Percentiles rank a stretch among this genome's conserved stretches.
phyloP scores from a whole-genome alignment of 192 early-diverging fungal genomes.

The Lunasporangiospora selenospora region DNA sequence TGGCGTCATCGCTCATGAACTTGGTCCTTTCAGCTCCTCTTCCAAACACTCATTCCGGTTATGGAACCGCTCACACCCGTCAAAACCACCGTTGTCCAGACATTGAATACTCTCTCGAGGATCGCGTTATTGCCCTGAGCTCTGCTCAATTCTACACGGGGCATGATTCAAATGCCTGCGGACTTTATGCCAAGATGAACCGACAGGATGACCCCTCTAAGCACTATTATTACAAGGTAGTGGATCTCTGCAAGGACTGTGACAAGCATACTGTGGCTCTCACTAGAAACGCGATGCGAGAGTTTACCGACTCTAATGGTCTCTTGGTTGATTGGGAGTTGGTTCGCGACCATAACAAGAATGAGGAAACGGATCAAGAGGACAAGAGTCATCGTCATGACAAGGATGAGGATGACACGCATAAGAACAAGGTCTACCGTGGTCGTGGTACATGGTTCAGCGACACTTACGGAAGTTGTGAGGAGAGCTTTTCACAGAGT shows the following conservation, averaged over 20 bases:
- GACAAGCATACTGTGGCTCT: constrained; percentile 1
- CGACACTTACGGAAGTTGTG: constrained; percentile 10
- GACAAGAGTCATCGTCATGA: too few species aligned
- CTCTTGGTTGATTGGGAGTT: constrained; percentile 3
- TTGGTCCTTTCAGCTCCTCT: constrained; percentile 12
- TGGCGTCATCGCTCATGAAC: constrained; percentile 5
- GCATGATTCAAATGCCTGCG: background rate
- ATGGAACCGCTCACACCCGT: background rate
- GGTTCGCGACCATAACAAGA: background rate
- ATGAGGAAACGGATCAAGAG: background rate
- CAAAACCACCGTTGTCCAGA: background rate
- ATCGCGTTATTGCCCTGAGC: constrained; percentile 4
- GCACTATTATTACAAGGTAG: constrained; percentile 1
- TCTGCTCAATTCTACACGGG: background rate
- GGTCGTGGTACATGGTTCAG: constrained; percentile 25
- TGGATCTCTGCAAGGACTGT: constrained; percentile 12
- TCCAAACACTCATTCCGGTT: background rate
- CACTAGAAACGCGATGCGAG: background rate
- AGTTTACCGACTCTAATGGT: constrained; percentile 5
- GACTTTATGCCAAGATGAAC: constrained; percentile 9
- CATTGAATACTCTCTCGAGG: background rate
- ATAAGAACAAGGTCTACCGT: background rate
- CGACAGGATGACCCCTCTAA: background rate
- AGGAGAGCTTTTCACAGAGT: constrained; percentile 4
- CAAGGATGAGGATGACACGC: background rate